A percentile compares a stretch with the other conserved stretches of the same genome.
Conservation (phyloP, 2,329 filamentous ascomycete genomes). For the Waltergamsia citrina region DNA sequence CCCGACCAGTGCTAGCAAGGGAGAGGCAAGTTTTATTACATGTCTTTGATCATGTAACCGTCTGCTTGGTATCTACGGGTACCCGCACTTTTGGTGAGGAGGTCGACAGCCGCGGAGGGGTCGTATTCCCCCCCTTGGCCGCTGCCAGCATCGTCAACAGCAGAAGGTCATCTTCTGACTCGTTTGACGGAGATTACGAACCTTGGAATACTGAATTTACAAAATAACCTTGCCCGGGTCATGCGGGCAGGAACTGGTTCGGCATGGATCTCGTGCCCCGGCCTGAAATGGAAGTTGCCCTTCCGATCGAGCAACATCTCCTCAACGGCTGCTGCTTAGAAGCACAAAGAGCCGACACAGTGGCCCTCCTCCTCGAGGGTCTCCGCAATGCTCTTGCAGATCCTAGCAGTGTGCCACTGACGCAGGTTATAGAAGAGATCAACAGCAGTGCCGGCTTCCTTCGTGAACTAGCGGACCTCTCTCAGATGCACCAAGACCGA, state of each 20-base stretch:
- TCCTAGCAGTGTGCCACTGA: constrained; percentile 34
- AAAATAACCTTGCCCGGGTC: too few relatives aligned
- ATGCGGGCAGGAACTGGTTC: not conserved
- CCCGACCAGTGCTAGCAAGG: too few relatives aligned
- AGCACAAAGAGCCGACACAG: constrained; percentile 40
- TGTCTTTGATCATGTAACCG: not conserved
- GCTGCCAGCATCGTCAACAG: too few relatives aligned
- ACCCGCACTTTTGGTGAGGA: not conserved
- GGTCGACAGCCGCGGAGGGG: too few relatives aligned
- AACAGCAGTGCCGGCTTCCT: constrained; percentile 32
- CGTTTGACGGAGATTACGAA: too few relatives aligned
- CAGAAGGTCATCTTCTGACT: too few relatives aligned
- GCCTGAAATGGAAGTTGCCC: constrained; percentile 14
- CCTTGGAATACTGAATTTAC: too few relatives aligned
- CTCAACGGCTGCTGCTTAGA: constrained; percentile 45
- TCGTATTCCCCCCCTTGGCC: too few relatives aligned
- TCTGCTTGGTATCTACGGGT: not conserved
- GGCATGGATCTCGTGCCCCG: constrained; percentile 8
- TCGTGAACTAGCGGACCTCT: constrained; percentile 43
- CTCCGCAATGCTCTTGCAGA: constrained; percentile 35
- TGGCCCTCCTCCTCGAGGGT: constrained; percentile 36
- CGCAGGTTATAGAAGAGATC: constrained; percentile 37
- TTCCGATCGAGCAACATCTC: constrained; percentile 24
- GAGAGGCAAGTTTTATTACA: too few relatives aligned
- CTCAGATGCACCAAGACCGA: constrained; percentile 38